Evolutionary conservation across 2,329 filamentous ascomycete genomes (phyloP), one percentile per base, ranked within the genome.

Genomic region (Fusarium tanahbumbuense): DNA sequence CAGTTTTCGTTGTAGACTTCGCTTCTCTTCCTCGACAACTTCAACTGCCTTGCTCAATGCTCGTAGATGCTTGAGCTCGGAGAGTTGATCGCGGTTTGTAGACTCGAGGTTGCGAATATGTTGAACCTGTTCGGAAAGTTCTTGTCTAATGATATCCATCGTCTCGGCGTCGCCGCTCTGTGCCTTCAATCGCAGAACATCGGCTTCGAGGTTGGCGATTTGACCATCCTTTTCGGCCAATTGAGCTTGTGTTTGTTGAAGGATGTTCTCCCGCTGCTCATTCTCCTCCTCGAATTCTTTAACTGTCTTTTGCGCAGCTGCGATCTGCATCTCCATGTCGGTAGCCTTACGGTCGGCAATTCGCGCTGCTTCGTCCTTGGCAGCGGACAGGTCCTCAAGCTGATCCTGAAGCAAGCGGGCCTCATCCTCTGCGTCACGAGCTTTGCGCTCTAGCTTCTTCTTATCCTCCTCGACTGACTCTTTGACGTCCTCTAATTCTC

Each of bases 1-100:
- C 2, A 99, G 79, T 76, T 90, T 93, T 32, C 90, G 89, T 78
- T 96, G 91, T 23, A 99, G 82, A 0, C 89, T 88, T 67, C 93
- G 87, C 83, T 98, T 98, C 82, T 99, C 94, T 78, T 99, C 96
- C 77, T 99, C 94, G 0, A 98, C 92, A 4, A 99, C 88, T 76
- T 97, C 93, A 3, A 97, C 91, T n/a, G 92, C 93, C 80, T 93
- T 95, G 78, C 94, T 91, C 6, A 91, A 82, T 71, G 94, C 92
- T 16, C 94, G 91, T 40, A 97, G 86, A 72, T 94, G 91, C 73
- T 92, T 93, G 37, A 99, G 82, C 77, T 99, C 95, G 1, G 86
- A 81, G 16, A 89, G 84, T 76, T 97, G 93, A 52, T 97, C 93
- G 25, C 93, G 87, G 68, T 93, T 97, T 37, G 89, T 88, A 1